These are phyloP conservation scores for Zelopaecilomyces penicillatus DNA, from an alignment of 2,329 filamentous ascomycete genomes.

Conservation along the genomic window DNA sequence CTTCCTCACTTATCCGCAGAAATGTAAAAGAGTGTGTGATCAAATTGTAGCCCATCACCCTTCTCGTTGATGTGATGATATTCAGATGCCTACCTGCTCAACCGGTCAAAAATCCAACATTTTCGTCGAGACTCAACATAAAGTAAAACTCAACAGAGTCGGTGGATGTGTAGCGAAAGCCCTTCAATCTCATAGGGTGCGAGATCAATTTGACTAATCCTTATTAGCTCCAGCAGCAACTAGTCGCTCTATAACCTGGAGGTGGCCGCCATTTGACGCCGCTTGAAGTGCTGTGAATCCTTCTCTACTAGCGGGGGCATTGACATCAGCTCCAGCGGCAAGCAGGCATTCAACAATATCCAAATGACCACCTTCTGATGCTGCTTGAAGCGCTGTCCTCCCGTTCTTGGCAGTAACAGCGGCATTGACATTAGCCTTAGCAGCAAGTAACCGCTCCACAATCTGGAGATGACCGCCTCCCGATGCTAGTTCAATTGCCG, in stretches of 20 bases:
- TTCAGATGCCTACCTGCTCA: too few relatives aligned
- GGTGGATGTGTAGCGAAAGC: too few relatives aligned
- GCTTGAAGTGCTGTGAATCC: constrained; percentile 24
- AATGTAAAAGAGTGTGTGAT: too few relatives aligned
- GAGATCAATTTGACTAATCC: too few relatives aligned
- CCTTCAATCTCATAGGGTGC: too few relatives aligned
- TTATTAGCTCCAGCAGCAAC: constrained; percentile 1
- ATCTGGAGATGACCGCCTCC: constrained; percentile 4
- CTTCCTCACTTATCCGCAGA: too few relatives aligned
- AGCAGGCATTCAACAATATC: constrained; percentile 7
- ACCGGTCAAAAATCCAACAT: too few relatives aligned
- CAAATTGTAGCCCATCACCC: too few relatives aligned
- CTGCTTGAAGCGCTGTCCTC: constrained; percentile 10
- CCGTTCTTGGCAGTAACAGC: constrained; percentile 6
- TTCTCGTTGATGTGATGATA: too few relatives aligned
- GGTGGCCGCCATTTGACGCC: constrained; percentile 20
- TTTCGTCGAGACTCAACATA: too few relatives aligned
- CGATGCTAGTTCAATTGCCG: too few relatives aligned
- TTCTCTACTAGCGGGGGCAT: constrained; percentile 12
- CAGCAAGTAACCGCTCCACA: constrained; percentile 19
- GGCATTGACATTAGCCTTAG: constrained; percentile 7
- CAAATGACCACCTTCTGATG: constrained; percentile 5
- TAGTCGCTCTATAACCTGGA: background rate
- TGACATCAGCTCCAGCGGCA: constrained; percentile 24
- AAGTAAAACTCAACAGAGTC: too few relatives aligned